Evolutionary conservation across 306 rosid genomes (phyloP), one percentile per base, ranked within the genome.

Genomic region (Trifolium pratense): DNA sequence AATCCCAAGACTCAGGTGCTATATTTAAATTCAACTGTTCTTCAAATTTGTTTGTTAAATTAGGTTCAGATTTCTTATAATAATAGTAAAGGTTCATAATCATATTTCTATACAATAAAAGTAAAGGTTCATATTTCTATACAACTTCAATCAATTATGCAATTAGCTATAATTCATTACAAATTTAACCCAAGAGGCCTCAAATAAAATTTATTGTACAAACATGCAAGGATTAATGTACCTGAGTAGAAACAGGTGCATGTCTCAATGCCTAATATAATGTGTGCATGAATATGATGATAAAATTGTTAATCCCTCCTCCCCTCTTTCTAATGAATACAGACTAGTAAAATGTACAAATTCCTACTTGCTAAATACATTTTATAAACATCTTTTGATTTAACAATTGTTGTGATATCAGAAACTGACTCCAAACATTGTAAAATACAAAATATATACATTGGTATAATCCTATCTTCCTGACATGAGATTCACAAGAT

Each of bases 401-500:
- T 61, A 53, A 63, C 62, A 75, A 51, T 68, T 20, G 51, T 3
- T 23, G 45, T 0, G 49, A 55, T 61, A 48, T 21, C 69, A 25
- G 59, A 70, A 55, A 40, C 73, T 34, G 43, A 63, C 62, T 48
- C 74, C 64, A 70, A 70, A 80, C 6, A n/a, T 14, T 45, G 71
- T 23, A 43, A 43, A 36, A 53, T 25, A 17, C 69, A 43, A 63
- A 70, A 14, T 29, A 34, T 31, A 53, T 75, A 17, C 20, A 7
- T 25, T n/a, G 14, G 16, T 25, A 79, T 15, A 48, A 43, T 72
- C 66, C 80, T 91, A 93, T 87, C 98, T 84, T 80, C 98, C 98
- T 0, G 98, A 86, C 97, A 90, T 87, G 15, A 89, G 88, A 85
- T 92, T 90, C 75, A 81, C 86, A 43, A 89, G 88, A 69, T 83